These are phyloP conservation scores for Microdochium paspali DNA, from an alignment of 2,329 filamentous ascomycete species.

Conservation along the genomic window DNA sequence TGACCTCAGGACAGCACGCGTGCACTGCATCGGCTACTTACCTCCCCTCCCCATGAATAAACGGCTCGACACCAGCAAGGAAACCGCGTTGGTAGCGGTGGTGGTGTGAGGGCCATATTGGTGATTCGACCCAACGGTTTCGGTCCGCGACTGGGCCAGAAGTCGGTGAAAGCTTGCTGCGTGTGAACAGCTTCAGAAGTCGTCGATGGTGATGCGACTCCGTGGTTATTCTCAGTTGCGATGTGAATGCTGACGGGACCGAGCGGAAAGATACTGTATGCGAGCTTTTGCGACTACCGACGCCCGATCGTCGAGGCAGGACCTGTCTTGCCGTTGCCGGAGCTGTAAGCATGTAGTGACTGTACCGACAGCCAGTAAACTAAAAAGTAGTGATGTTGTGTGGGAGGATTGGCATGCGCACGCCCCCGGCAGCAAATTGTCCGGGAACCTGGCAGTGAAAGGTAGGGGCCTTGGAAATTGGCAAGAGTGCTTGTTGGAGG, in stretches of 20 bases:
- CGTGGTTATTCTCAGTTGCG: no score
- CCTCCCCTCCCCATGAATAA: slow-evolving; percentile 90
- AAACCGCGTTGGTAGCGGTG: slow-evolving; percentile 64
- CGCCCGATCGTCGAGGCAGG: no score
- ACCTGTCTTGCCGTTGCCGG: no score
- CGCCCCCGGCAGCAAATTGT: neutral
- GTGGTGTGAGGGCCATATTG: slow-evolving; percentile 45
- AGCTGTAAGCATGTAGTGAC: no score
- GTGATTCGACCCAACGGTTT: neutral
- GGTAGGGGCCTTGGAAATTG: neutral
- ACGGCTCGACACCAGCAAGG: slow-evolving; percentile 88
- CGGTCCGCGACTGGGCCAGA: neutral
- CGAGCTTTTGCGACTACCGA: no score
- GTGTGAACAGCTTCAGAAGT: no score
- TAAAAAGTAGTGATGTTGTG: neutral
- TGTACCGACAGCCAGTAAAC: neutral
- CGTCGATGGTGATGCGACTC: no score
- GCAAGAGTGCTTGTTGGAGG: neutral
- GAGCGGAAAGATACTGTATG: no score
- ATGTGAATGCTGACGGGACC: no score
- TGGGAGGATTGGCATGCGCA: neutral
- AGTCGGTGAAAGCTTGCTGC: no score
- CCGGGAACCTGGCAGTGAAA: neutral
- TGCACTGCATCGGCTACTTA: slow-evolving; percentile 16
- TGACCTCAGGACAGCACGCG: slow-evolving; percentile 5